Evolutionary conservation across 2,329 filamentous ascomycete species (phyloP).

Genomic region (Fusarium pininemorale): DNA sequence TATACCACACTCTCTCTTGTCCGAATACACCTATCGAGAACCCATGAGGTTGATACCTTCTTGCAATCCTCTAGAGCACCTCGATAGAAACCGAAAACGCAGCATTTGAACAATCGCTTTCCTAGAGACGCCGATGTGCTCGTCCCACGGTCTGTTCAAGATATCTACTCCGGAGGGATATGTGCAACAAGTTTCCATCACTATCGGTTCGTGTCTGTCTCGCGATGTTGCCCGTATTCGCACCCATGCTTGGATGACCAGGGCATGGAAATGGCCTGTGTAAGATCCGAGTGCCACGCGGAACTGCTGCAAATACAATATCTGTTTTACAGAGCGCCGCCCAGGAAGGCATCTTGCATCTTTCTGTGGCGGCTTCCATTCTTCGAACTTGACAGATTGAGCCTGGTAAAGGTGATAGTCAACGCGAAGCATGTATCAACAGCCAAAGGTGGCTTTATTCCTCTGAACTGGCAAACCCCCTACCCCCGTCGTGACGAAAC

Average conservation of each 20-base stretch:
- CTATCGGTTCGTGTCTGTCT: conserved; percentile 12
- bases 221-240: conserved; percentile 34
- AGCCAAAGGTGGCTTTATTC: background rate
- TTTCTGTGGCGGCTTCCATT: background rate
- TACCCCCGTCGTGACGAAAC: background rate
- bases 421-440: background rate
- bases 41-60: background rate
- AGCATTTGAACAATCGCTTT: background rate
- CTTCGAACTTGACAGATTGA: background rate
- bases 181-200: conserved; percentile 5
- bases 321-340: conserved; percentile 7
- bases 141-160: background rate
- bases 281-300: conserved; percentile 21
- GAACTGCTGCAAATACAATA: background rate
- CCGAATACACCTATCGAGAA: background rate
- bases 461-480: background rate
- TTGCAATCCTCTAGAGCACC: background rate
- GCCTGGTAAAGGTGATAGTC: background rate
- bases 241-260: conserved; percentile 21
- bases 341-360: background rate
- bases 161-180: background rate
- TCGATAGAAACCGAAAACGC: background rate
- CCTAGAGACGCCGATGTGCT: background rate
- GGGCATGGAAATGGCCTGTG: conserved; percentile 5
- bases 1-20: background rate